Base-by-base conservation (phyloP, 1,284 basidiomycete species). In the Ceratobasidium theobromae region DNA sequence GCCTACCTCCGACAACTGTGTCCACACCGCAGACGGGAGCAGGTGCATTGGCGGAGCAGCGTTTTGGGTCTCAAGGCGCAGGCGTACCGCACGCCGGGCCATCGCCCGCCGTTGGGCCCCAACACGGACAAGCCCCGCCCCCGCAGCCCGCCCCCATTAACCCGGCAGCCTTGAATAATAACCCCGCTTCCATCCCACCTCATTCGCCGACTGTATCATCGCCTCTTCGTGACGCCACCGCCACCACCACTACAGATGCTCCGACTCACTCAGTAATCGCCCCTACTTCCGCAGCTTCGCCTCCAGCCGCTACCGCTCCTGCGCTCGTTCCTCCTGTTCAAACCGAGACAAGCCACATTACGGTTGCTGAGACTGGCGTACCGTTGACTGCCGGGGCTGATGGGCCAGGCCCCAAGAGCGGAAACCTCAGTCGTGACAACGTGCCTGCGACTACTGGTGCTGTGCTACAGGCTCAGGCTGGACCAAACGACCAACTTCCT, bases 341-440 rank as follows among this genome's bases (percentile, higher is more conserved):
- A 16, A 74, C 75, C 60, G 69, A 74, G 70, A 71, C 76, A 25
- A 77, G 76, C 18, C 79, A 77, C 14, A 86, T 86, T 0, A 88
- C 86, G 0, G 78, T 89, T 8, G 85, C 87, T 11, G 84, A 85
- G 70, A 85, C 85, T 1, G 84, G 83, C 27, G 75, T 84, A 6
- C 84, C 83, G n/a, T 75, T 85, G 3, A 72, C 77, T 35, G 82
- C 82, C 12, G 79, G 81, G 21, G 73, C 75, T 2, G 71, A 72
- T 1, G 86, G 86, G 9, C 86, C 86, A 43, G 87, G 86, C 1
- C 87, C 86, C 5, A 79, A 83, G 1, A 84, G 80, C 69, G 88
- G 87, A 5, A 71, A 67, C 25, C 58, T 73, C 25, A 67, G 62
- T 33, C 67, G 65, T 11, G 64, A 53, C 21, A 48, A 49, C 18